Conservation (phyloP, 768 basidiomycete species). For the Tulasnella calospora region DNA sequence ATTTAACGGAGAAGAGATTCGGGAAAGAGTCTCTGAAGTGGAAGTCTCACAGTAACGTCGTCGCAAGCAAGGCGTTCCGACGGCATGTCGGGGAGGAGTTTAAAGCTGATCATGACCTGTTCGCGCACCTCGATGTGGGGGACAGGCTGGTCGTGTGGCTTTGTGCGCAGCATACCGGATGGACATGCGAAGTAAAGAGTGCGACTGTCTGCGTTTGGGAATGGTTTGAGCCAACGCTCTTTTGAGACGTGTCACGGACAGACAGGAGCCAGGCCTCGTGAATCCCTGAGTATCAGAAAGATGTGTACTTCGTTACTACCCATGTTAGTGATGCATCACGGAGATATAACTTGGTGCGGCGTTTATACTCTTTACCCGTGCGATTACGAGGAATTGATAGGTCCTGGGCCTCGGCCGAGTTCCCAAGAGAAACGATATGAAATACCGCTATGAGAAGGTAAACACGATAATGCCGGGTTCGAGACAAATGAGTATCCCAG, state of each 20-base stretch:
- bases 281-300: not conserved
- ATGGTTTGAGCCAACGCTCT: slow-evolving; percentile 27
- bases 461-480: no score
- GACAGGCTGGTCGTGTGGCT: slow-evolving; percentile 22
- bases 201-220: slow-evolving; percentile 22
- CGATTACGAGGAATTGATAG: no score
- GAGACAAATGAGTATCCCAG: no score
- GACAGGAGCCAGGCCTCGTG: not conserved
- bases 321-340: not conserved
- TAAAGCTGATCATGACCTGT: slow-evolving; percentile 26
- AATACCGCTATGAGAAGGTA: no score
- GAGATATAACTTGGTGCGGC: no score
- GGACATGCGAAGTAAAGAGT: slow-evolving; percentile 22
- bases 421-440: no score
- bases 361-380: no score
- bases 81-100: slow-evolving; percentile 18
- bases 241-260: not conserved
- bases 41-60: slow-evolving; percentile 24
- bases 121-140: slow-evolving; percentile 25
- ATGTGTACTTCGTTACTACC: not conserved
- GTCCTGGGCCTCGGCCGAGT: no score
- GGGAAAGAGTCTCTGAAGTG: slow-evolving; percentile 22
- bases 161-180: slow-evolving; percentile 26
- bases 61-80: not conserved
- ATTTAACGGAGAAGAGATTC: not conserved